Evolutionary conservation across 2,329 filamentous ascomycete species (phyloP), one percentile per base, ranked within the genome.

Genomic region (Penicillium sp.): DNA sequence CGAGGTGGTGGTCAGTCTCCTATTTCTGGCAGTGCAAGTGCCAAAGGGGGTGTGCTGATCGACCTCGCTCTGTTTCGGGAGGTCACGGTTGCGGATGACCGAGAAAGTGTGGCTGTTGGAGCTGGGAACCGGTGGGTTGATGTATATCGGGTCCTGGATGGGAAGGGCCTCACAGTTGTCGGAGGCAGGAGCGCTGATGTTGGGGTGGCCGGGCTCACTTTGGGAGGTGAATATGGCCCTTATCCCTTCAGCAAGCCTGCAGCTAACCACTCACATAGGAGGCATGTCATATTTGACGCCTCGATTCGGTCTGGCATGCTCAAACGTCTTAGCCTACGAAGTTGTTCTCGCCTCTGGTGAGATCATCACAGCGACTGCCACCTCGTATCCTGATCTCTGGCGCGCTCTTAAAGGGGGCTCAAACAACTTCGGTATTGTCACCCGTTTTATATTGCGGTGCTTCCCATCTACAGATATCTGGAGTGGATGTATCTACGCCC

Each of bases 1-100:
- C 76, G 77, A 49, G 74, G 74, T 6, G 78, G 78, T 18, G 79
- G 78, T 1, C 78, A 81, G 58, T 76, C 74, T 41, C 73, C 76
- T 3, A 78, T 79, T 51, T 66, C 73, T 13, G 72, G 73, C 45
- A 73, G 72, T 26, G 70, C 77, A 2, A 80, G 71, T 48, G 72
- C 75, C 32, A 57, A 70, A 10, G 69, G 53, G 26, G 66, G 65
- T 5, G 54, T 69, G 28, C 62, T 56, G 8, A 61, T 69, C 29
- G 57, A 57, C 41, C 52, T 68, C 27, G 49, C 48, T 6, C 47
- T 53, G 8, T 46, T 69, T 41, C 58, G 63, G 21, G 36, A 45
- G 3, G 48, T 67, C 9, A 43, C 46, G 7, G 34, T 67, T 5
- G 59, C 45, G 11, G 35, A 44, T 1, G 57, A 68, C 35, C 51